Evolutionary conservation across 257 asterid genomes (phyloP).

Genomic region (Anisodus tanguticus): DNA sequence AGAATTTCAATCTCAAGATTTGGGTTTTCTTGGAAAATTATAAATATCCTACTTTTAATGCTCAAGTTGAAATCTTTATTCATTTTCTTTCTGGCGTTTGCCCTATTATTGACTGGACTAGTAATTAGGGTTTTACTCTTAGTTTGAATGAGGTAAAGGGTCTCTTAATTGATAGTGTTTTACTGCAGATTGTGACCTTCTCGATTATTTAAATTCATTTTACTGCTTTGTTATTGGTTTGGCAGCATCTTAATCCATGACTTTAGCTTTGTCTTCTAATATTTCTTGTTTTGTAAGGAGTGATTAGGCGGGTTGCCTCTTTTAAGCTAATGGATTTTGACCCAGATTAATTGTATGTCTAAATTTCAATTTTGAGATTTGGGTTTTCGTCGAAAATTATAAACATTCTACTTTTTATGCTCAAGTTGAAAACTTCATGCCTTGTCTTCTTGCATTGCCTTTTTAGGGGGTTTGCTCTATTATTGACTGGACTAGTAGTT

Average conservation of each 20-base stretch:
- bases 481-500: neutral
- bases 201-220: neutral
- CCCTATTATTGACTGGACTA: neutral
- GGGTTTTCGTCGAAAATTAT: neutral
- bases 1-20: conserved; percentile 14
- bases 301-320: neutral
- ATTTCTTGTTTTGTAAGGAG: neutral
- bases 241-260: neutral
- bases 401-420: neutral
- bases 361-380: conserved; percentile 10
- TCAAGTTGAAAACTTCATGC: neutral
- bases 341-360: neutral
- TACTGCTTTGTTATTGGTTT: neutral
- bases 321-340: neutral
- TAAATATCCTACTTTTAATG: neutral
- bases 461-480: neutral
- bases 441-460: neutral
- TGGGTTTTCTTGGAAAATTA: neutral
- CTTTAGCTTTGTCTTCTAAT: conserved; percentile 23
- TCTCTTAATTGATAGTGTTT: neutral
- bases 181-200: neutral
- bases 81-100: neutral
- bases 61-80: neutral
- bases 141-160: neutral
- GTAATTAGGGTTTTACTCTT: neutral